Conservation (phyloP, 176 grass and related monocot species). For the Neostapfia colusana region DNA sequence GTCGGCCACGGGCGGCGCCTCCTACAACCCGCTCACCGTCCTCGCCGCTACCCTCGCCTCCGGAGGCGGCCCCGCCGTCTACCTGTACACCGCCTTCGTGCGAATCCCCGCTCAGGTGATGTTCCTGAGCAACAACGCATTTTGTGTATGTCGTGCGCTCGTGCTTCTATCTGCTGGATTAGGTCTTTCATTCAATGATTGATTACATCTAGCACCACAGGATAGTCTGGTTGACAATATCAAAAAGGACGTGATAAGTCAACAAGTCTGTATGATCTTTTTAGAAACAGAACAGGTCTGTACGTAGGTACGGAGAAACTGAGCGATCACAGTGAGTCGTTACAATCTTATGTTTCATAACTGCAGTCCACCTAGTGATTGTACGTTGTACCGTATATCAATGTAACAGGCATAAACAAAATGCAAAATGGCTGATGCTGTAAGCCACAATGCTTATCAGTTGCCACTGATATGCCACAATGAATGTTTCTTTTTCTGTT, state of each 20-base stretch:
- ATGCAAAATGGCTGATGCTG: neutral
- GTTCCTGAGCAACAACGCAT: neutral
- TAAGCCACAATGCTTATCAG: neutral
- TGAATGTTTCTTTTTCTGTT: neutral
- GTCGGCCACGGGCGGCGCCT: slow-evolving; percentile 54
- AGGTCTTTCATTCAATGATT: neutral
- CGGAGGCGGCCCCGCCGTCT: slow-evolving; percentile 36
- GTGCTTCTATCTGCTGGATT: neutral
- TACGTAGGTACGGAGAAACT: neutral
- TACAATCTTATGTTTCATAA: neutral
- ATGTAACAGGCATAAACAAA: neutral
- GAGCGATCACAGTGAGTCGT: neutral
- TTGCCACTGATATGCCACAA: neutral
- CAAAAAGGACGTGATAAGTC: neutral
- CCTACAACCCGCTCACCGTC: slow-evolving; percentile 85
- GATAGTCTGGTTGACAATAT: neutral
- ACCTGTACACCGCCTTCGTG: slow-evolving; percentile 63
- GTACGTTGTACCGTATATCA: neutral
- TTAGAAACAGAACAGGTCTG: neutral
- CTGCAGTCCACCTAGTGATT: neutral
- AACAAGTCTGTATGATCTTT: neutral
- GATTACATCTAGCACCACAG: neutral
- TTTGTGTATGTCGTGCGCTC: neutral
- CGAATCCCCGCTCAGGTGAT: slow-evolving; percentile 89
- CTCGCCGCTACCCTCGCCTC: slow-evolving; percentile 63